Percentiles rank a stretch among this genome's conserved stretches.
Evolutionary conservation across 805 yeast species (phyloP).

Genomic region (Pichia scutulata): DNA sequence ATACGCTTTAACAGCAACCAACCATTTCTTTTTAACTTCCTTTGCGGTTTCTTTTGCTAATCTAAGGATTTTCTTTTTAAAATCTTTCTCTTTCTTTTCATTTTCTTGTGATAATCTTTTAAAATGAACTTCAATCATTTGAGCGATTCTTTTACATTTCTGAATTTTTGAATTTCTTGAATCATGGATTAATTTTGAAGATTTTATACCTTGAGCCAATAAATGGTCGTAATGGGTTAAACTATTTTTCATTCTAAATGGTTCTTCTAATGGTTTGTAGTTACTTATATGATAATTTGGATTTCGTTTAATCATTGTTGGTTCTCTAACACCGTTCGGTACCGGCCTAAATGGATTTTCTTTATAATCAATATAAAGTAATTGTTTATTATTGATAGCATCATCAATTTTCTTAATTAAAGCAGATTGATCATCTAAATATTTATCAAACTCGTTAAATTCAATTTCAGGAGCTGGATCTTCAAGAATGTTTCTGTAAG

Average conservation of each 20-base stretch:
- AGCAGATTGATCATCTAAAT: slow-evolving; percentile 44
- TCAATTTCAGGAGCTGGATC: slow-evolving; percentile 38
- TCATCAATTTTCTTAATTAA: slow-evolving; percentile 37
- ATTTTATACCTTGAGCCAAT: slow-evolving; percentile 63
- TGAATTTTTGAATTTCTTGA: slow-evolving; percentile 55
- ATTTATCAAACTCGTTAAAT: slow-evolving; percentile 51
- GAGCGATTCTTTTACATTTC: slow-evolving; percentile 66
- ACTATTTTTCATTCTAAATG: slow-evolving; percentile 30
- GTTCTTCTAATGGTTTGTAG: slow-evolving; percentile 33
- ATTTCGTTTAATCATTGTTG: slow-evolving; percentile 31
- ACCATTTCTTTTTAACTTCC: slow-evolving; percentile 88
- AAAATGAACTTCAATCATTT: slow-evolving; percentile 80
- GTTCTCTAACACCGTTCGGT: slow-evolving; percentile 33
- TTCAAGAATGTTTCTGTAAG: slow-evolving; percentile 54
- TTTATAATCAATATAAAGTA: slow-evolving; percentile 37
- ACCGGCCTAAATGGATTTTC: slow-evolving; percentile 40
- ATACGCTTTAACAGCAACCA: slow-evolving; percentile 76
- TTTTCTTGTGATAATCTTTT: slow-evolving; percentile 82
- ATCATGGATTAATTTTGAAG: slow-evolving; percentile 64
- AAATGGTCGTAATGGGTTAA: slow-evolving; percentile 65
- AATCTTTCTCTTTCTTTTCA: slow-evolving; percentile 69
- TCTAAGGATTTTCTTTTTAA: slow-evolving; percentile 59
- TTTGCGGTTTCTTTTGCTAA: slow-evolving; percentile 76
- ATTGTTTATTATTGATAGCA: slow-evolving; percentile 36
- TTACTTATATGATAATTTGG: slow-evolving; percentile 22